phyloP scores from a whole-genome alignment of 2,329 filamentous ascomycete species.

The Mollisia scopiformis region DNA sequence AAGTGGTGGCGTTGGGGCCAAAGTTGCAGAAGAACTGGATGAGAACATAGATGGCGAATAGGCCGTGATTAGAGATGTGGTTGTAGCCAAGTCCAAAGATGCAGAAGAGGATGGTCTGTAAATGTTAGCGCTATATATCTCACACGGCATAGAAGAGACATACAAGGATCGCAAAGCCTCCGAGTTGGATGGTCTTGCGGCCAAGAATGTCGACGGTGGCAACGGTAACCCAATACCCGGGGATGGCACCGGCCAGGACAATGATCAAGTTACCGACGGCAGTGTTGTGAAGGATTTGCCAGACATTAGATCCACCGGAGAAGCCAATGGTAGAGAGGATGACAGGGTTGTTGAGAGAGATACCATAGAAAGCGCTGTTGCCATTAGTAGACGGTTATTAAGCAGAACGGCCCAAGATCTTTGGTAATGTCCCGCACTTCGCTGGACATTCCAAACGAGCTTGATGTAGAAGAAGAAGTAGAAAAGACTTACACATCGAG shows the following conservation, averaged over 20 bases:
- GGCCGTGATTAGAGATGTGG: conserved; percentile 48
- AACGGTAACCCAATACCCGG: conserved; percentile 80
- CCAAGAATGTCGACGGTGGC: conserved; percentile 76
- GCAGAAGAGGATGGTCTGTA: conserved; percentile 59
- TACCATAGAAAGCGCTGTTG: conserved; percentile 57
- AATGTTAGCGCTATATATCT: not conserved
- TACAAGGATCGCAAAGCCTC: conserved; percentile 61
- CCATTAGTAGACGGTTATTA: not conserved
- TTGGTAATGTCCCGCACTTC: too few relatives aligned
- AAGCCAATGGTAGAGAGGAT: conserved; percentile 61
- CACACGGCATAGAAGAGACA: not conserved
- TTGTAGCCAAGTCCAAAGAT: conserved; percentile 64
- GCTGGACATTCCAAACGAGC: too few relatives aligned
- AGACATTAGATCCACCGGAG: conserved; percentile 63
- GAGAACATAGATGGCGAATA: conserved; percentile 65
- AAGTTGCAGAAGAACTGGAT: conserved; percentile 71
- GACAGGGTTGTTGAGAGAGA: conserved; percentile 75
- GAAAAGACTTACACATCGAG: conserved; percentile 40
- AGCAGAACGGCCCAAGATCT: too few relatives aligned
- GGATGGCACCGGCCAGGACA: conserved; percentile 76
- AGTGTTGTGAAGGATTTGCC: conserved; percentile 70
- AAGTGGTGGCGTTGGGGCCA: conserved; percentile 43
- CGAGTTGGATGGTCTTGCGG: conserved; percentile 74
- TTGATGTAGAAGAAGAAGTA: not conserved
- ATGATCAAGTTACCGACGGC: conserved; percentile 79